phyloP scores from a whole-genome alignment of 352 stramenopile species.

The Phytopythium boreale region DNA sequence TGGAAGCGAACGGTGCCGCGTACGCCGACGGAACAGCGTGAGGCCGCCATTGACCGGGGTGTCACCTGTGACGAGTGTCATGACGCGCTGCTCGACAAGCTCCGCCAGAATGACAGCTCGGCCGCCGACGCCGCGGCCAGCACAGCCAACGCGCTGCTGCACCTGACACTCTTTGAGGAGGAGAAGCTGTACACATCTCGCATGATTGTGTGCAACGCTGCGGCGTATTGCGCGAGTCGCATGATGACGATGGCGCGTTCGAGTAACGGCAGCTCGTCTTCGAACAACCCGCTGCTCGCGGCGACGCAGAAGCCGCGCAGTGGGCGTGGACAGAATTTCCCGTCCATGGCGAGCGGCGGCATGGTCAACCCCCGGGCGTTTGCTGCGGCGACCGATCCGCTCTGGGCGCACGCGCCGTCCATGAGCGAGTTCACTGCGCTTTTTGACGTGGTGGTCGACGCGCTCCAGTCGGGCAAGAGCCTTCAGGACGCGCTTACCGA shows the following conservation, averaged over 20 bases:
- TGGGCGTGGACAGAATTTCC: conserved; percentile 34
- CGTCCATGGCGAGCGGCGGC: conserved; percentile 21
- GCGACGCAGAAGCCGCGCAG: conserved; percentile 33
- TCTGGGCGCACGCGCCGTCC: conserved; percentile 58
- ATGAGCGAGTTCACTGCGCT: conserved; percentile 58
- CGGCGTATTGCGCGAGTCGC: conserved; percentile 67
- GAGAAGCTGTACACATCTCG: conserved; percentile 78
- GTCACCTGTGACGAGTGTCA: conserved; percentile 33
- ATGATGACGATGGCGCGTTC: conserved; percentile 37
- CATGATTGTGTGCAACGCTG: conserved; percentile 79
- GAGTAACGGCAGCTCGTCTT: neutral
- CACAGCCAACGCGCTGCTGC: conserved; percentile 31
- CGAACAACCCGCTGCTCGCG: conserved; percentile 36
- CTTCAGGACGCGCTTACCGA: conserved; percentile 26
- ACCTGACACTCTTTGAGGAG: conserved; percentile 67
- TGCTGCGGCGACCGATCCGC: conserved; percentile 48
- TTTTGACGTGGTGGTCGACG: conserved; percentile 43
- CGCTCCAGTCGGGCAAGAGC: conserved; percentile 49
- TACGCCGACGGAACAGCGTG: conserved; percentile 48
- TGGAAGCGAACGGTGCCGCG: conserved; percentile 39
- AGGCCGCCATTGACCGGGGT: conserved; percentile 35
- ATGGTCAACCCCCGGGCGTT: conserved; percentile 53
- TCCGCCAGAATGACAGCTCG: conserved; percentile 19
- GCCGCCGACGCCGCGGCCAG: conserved; percentile 25
- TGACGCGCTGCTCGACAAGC: conserved; percentile 38